Base-by-base conservation (phyloP, 805 yeast genomes). In the Candida maris region DNA sequence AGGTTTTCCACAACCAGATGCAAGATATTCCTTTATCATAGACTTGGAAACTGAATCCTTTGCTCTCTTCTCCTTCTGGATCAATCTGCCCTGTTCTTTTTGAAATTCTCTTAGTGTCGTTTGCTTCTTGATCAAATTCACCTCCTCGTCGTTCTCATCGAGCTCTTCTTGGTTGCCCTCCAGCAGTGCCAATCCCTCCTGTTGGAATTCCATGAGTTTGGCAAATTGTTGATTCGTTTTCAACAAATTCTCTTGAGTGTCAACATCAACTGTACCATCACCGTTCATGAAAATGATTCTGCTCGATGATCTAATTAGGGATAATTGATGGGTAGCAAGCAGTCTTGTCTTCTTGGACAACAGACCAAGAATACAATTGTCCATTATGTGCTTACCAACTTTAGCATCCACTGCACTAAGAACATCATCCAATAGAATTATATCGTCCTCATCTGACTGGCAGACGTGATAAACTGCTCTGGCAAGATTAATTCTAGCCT, bases 301-400 rank as follows among this genome's bases (percentile, higher is more conserved):
- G 54, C 81, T 86, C 13, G 94, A 93, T 37, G 70, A 61, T 15
- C 75, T 75, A 42, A 86, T 73, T 41, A 86, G 65, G 5, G 86
- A 75, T 34, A 87, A 64, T 56, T 87, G 95, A 57, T 86, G 96
- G 0, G 96, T 87, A 2, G 94, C 94, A 50, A 86, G 66, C 8
- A 87, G 51, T 49, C 93, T 70, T 0, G 96, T 87, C 49, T 72
- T 76, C 14, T 61, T 58, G 27, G 63, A 61, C 41, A 87, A 54
- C 19, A 77, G 41, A 0, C 85, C 88, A 42, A 72, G 45, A 29
- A 86, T 57, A 59, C 95, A 86, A 27, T 75, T 67, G 30, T 72
- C 64, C 44, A 75, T 69, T 35, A 78, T 71, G 35, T 68, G 71
- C 42, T 65, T 71, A 30, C 81, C 77, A 33, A 81, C 88, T 52